Evolutionary conservation across 2,329 filamentous ascomycete genomes (phyloP), one percentile per base, ranked within the genome.

Genomic region (Orbilia ellipsospora): DNA sequence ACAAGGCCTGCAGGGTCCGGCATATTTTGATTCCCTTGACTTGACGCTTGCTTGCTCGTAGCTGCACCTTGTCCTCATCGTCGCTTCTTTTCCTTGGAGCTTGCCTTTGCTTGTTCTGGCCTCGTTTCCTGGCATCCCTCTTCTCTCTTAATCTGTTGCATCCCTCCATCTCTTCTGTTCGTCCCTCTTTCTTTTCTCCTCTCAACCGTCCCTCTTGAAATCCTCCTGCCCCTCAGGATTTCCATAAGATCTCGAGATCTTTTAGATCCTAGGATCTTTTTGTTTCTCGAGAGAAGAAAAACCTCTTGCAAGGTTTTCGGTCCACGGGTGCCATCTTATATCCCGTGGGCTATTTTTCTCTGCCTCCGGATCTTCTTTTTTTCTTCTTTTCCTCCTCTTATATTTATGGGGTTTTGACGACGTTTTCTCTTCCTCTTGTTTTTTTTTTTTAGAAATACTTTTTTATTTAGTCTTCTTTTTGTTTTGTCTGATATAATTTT

Each of bases 121-220:
- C 70, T 74, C 63, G 70, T 74, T 74, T 68, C 69, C 68, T 50
- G 61, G 59, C 69, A 76, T 78, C 78, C 74, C 75, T 77, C 78
- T 77, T 65, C 56, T 69, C 61, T 69, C 62, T 73, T 73, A 70
- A 67, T 57, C 73, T 77, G 44, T 72, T 16, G 50, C 61, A 56
- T 48, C 40, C 45, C 44, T 18, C 16, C 61, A 66, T 73, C 59
- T 65, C 42, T 77, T 61, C 73, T 48, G 60, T 20, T 48, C 16
- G 51, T 77, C 26, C 40, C 26, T 40, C 56, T 57, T 54, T 55
- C 61, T 59, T 64, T 31, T 28, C 28, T 63, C 55, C 68, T 63
- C 40, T 57, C 66, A 60, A 56, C 60, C 63, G 31, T 63, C 42
- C 61, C 62, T 61, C 68, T 23, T 59, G 61, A 73, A 59, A 61